Percentiles rank a stretch among this genome's conserved stretches.
Conservation (phyloP, 805 yeast genomes). For the Candida ovalis region DNA sequence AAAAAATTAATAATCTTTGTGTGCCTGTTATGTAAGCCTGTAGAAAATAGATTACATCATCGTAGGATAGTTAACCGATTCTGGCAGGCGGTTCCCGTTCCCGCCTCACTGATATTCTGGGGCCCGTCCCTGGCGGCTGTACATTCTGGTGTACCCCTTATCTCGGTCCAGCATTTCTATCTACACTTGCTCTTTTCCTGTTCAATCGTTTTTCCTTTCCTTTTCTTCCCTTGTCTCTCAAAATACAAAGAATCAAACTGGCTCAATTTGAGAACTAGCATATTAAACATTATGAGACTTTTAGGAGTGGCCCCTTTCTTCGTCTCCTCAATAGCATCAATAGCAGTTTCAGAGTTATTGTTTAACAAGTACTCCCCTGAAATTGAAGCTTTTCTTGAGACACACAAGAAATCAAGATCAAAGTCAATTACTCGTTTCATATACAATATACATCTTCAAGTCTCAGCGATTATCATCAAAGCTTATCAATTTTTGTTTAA, state of each 20-base stretch:
- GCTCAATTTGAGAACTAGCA: not conserved
- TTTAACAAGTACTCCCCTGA: constrained; percentile 2
- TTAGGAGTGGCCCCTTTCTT: constrained; percentile 1
- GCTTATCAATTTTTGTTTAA: constrained; percentile 1
- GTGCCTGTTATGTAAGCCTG: no score
- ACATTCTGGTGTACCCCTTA: no score
- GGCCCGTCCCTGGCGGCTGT: no score
- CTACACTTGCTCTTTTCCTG: not conserved
- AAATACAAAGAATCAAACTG: no score
- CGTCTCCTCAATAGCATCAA: constrained; percentile 1
- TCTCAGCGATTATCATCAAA: not conserved
- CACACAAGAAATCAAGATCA: constrained; percentile 6
- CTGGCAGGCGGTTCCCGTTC: no score
- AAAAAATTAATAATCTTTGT: no score
- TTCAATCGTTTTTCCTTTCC: no score
- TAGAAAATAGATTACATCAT: no score
- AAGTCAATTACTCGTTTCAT: constrained; percentile 6
- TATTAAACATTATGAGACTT: not conserved
- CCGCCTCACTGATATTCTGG: no score
- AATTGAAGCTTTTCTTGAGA: constrained; percentile 11
- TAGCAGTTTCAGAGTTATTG: constrained; percentile 2
- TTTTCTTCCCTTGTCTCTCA: no score
- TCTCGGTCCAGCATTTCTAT: not conserved
- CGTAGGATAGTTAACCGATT: no score
- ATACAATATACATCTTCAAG: constrained; percentile 11